These are phyloP conservation scores for Ustilago trichophora DNA, from an alignment of 1,284 basidiomycete species.

Conservation along the genomic window DNA sequence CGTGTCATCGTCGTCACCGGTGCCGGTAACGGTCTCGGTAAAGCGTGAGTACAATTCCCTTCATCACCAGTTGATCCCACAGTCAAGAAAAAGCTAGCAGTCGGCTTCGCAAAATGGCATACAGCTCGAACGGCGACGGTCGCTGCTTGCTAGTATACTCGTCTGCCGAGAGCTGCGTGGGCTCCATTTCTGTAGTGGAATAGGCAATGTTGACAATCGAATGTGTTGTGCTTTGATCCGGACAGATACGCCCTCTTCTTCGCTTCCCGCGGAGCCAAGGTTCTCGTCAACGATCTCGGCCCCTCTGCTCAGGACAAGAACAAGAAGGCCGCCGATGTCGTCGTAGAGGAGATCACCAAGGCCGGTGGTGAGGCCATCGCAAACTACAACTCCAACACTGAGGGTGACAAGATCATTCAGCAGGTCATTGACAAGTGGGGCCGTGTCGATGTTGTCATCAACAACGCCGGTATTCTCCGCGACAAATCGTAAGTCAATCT, in stretches of 20 bases:
- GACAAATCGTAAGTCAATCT: conserved; percentile 61
- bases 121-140: too few relatives aligned
- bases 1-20: conserved; percentile 95
- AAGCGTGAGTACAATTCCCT: conserved; percentile 77
- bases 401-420: conserved; percentile 87
- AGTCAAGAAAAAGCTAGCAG: too few relatives aligned
- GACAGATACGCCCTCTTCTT: conserved; percentile 89
- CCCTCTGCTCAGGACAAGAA: conserved; percentile 87
- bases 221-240: too few relatives aligned
- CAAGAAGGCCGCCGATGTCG: conserved; percentile 85
- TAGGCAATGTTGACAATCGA: too few relatives aligned
- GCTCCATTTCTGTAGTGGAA: too few relatives aligned
- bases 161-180: too few relatives aligned
- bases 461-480: conserved; percentile 97
- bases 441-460: conserved; percentile 74
- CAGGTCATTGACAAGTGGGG: conserved; percentile 89
- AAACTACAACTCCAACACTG: conserved; percentile 87
- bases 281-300: conserved; percentile 72
- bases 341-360: conserved; percentile 86
- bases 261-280: conserved; percentile 82
- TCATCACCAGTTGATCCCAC: too few relatives aligned
- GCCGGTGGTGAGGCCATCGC: conserved; percentile 73
- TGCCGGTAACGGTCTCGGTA: conserved; percentile 92
- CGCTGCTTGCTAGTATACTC: too few relatives aligned
- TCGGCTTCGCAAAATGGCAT: too few relatives aligned